Evolutionary conservation across 345 rosid species (phyloP).

Genomic region (Salix viminalis): DNA sequence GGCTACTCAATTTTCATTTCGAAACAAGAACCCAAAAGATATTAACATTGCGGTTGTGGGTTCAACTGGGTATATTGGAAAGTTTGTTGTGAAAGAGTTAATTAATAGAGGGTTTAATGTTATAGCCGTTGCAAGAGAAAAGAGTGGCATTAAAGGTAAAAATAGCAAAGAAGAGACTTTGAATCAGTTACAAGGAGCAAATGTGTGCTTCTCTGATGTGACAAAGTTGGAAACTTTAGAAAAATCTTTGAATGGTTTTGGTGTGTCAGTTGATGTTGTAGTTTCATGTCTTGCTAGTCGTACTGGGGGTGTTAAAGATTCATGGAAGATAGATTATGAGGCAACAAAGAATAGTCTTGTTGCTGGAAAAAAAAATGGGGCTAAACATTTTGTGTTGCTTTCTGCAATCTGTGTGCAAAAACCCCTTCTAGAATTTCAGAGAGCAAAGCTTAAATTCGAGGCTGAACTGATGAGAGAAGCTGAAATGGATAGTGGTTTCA

Average conservation of each 20-base stretch:
- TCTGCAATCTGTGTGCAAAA: conserved; percentile 93
- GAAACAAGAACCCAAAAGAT: conserved; percentile 55
- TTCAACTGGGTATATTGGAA: conserved; percentile 93
- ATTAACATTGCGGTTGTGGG: conserved; percentile 76
- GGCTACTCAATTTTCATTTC: conserved; percentile 38
- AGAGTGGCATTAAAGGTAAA: conserved; percentile 67
- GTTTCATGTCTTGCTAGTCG: conserved; percentile 95
- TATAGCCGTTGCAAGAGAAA: conserved; percentile 75
- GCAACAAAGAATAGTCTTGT: conserved; percentile 81
- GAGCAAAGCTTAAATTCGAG: conserved; percentile 85
- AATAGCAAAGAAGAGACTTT: conserved; percentile 61
- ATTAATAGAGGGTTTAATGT: conserved; percentile 79
- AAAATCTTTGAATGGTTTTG: conserved; percentile 45
- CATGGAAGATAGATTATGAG: conserved; percentile 91
- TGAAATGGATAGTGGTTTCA: conserved; percentile 37
- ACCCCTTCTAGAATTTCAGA: conserved; percentile 84
- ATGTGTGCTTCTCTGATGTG: conserved; percentile 80
- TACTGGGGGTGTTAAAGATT: conserved; percentile 78
- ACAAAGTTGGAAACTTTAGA: conserved; percentile 49
- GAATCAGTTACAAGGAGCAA: conserved; percentile 57
- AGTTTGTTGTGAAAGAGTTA: conserved; percentile 74
- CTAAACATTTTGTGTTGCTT: conserved; percentile 74
- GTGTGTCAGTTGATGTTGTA: conserved; percentile 60
- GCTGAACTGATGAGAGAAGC: conserved; percentile 57
- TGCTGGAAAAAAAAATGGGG: conserved; percentile 75